Conservation (phyloP, 306 rosid species). For the Trifolium pratense region DNA sequence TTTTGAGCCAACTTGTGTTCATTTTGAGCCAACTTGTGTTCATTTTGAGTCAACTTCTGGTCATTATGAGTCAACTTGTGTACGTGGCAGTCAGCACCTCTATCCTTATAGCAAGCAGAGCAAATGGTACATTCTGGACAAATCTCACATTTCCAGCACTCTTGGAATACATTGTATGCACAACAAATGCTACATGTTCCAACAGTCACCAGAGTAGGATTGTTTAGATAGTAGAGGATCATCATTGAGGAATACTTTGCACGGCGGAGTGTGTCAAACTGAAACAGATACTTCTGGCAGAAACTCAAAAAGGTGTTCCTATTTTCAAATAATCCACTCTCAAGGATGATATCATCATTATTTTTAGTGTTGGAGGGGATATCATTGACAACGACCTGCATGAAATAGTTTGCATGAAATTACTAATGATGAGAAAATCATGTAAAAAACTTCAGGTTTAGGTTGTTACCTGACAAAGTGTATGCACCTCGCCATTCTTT, state of each 20-base stretch:
- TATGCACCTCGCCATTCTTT: conserved; percentile 48
- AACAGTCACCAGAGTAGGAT: conserved; percentile 11
- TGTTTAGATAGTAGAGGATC: conserved; percentile 54
- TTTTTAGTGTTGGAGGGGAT: conserved; percentile 52
- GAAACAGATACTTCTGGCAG: conserved; percentile 55
- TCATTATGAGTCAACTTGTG: conserved; percentile 49
- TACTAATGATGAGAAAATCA: not conserved
- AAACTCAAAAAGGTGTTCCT: conserved; percentile 54
- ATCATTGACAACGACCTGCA: conserved; percentile 52
- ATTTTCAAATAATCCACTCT: conserved; percentile 46
- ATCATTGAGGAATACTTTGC: conserved; percentile 75
- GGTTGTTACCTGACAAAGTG: conserved; percentile 49
- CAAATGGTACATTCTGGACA: conserved; percentile 54
- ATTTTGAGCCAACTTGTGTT: not conserved
- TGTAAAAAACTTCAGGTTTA: conserved; percentile 19
- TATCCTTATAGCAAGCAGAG: conserved; percentile 50
- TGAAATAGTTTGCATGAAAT: conserved; percentile 16
- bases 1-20: not conserved
- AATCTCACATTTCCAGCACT: conserved; percentile 51
- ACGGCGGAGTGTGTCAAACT: conserved; percentile 66
- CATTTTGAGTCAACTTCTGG: not conserved
- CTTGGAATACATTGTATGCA: conserved; percentile 31
- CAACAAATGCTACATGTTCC: conserved; percentile 51
- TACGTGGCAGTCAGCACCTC: conserved; percentile 48
- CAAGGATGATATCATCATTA: conserved; percentile 54